These are phyloP conservation scores for Aquanectria penicillioides DNA, from an alignment of 2,329 filamentous ascomycete genomes.

Conservation along the genomic window DNA sequence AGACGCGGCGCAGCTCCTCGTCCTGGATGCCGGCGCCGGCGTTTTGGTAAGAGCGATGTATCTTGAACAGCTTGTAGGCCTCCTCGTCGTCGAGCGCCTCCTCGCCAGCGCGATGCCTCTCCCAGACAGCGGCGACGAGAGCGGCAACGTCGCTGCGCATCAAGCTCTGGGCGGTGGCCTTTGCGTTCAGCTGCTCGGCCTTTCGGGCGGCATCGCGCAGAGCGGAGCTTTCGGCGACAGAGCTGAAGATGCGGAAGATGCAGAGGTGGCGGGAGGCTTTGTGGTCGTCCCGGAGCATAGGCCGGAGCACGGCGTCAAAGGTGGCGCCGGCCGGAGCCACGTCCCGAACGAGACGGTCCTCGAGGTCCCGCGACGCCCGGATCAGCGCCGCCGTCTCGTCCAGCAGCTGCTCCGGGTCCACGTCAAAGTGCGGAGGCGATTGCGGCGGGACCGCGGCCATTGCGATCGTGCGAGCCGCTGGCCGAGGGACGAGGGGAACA, in stretches of 20 bases:
- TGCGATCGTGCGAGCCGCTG: constrained; percentile 4
- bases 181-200: constrained; percentile 34
- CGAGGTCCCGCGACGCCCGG: constrained; percentile 24
- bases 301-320: constrained; percentile 32
- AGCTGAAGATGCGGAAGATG: constrained; percentile 38
- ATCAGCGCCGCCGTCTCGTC: constrained; percentile 48
- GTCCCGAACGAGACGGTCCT: constrained; percentile 32
- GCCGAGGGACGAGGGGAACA: too few relatives aligned
- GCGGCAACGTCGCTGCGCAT: constrained; percentile 40
- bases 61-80: constrained; percentile 38
- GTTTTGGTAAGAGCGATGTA: constrained; percentile 39
- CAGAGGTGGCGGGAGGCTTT: constrained; percentile 21
- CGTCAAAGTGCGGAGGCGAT: constrained; percentile 32
- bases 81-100: constrained; percentile 30
- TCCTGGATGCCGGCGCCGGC: constrained; percentile 38
- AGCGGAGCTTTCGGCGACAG: constrained; percentile 34
- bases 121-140: constrained; percentile 35
- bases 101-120: constrained; percentile 26
- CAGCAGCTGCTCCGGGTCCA: constrained; percentile 27
- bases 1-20: constrained; percentile 26
- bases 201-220: constrained; percentile 42
- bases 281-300: constrained; percentile 38
- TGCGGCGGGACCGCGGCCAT: constrained; percentile 36
- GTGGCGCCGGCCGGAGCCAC: constrained; percentile 33
- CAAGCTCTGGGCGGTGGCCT: constrained; percentile 26